phyloP scores from a whole-genome alignment of 345 rosid genomes.

The Capsella bursapastoris region DNA sequence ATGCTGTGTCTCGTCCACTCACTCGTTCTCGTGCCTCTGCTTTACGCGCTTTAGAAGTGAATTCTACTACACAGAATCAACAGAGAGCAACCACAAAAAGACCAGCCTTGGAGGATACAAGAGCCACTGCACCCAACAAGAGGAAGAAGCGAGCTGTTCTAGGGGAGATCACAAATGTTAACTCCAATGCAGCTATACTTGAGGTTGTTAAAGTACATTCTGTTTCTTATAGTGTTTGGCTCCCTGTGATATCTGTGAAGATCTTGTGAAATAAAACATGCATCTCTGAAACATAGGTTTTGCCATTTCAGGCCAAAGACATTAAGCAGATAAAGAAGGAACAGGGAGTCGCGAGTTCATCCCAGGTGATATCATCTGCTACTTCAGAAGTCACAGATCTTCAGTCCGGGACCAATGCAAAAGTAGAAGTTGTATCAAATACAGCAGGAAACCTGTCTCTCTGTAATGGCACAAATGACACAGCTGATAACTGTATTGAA shows the following conservation, averaged over 20 bases:
- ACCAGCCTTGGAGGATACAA: slow-evolving; percentile 61
- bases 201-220: slow-evolving; percentile 49
- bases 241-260: slow-evolving; percentile 20
- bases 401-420: slow-evolving; percentile 26
- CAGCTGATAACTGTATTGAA: slow-evolving; percentile 29
- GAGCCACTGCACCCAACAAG: slow-evolving; percentile 44
- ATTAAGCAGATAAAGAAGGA: slow-evolving; percentile 54
- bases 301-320: slow-evolving; percentile 55
- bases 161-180: slow-evolving; percentile 75
- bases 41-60: slow-evolving; percentile 47
- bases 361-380: slow-evolving; percentile 53
- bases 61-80: slow-evolving; percentile 45
- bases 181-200: slow-evolving; percentile 53
- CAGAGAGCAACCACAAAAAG: slow-evolving; percentile 57
- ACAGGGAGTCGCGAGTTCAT: slow-evolving; percentile 36
- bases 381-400: slow-evolving; percentile 41
- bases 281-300: slow-evolving; percentile 27
- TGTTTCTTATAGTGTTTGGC: neutral
- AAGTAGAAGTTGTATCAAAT: slow-evolving; percentile 23
- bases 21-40: slow-evolving; percentile 83
- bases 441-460: slow-evolving; percentile 24
- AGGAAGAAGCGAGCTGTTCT: slow-evolving; percentile 66
- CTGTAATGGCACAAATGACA: slow-evolving; percentile 22
- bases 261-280: slow-evolving; percentile 22
- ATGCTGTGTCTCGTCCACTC: slow-evolving; percentile 52